Conservation (phyloP, 164 flowering plant genomes). For the Kalanchoe fedtschenkoi region DNA sequence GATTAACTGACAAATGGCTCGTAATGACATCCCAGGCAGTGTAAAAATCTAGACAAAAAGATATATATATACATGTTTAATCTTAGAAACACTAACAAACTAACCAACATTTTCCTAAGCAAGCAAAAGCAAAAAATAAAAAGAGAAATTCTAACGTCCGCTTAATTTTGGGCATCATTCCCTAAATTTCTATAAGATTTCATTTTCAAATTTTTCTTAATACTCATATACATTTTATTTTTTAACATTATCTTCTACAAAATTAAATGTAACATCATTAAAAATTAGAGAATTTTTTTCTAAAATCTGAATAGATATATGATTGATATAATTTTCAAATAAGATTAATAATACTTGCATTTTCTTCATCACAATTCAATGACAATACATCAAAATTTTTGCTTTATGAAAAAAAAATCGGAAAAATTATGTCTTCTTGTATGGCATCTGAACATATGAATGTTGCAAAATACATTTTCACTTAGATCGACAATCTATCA, state of each 20-base stretch:
- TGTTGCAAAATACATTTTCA: too few relatives aligned
- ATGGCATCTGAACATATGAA: too few relatives aligned
- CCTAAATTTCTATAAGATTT: background rate
- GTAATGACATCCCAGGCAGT: slow-evolving; percentile 88
- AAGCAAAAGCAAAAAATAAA: background rate
- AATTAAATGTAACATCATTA: too few relatives aligned
- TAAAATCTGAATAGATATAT: background rate
- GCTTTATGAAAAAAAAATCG: too few relatives aligned
- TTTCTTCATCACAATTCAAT: background rate
- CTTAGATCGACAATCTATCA: too few relatives aligned
- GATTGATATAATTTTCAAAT: background rate
- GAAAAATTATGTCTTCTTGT: too few relatives aligned
- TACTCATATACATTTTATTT: background rate
- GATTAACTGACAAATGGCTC: slow-evolving; percentile 35
- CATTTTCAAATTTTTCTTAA: background rate
- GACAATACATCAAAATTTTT: background rate
- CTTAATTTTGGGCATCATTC: background rate
- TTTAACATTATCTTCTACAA: background rate
- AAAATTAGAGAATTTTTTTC: background rate
- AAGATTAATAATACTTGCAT: background rate
- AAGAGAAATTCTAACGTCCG: background rate
- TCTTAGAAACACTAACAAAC: background rate
- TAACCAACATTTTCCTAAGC: background rate
- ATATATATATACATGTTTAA: background rate
- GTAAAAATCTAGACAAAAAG: slow-evolving; percentile 63